Evolutionary conservation across 1,284 basidiomycete species (phyloP), one percentile per base, ranked within the genome.

Genomic region (Omphalotus olearius): DNA sequence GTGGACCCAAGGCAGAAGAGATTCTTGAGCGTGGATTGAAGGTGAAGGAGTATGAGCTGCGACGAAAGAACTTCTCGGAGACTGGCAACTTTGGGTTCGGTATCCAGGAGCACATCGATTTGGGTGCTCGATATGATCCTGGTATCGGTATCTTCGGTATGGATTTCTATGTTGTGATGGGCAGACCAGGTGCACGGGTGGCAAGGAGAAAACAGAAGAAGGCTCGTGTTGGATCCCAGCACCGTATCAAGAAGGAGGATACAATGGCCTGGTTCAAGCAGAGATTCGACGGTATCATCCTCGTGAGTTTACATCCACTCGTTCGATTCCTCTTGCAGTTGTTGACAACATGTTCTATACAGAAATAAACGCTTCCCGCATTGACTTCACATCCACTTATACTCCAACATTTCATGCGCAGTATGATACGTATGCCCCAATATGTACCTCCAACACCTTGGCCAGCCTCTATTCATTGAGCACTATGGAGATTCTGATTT

Each of bases 41-140:
- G 79, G 96, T 99, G 68, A 99, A 99, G 86, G 96, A 99, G 79
- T 99, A 99, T 83, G 96, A 99, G 79, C 79, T 99, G 71, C 76
- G 80, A 60, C 80, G 83, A 66, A 83, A 84, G 72, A 98, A 98
- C 87, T 98, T 98, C 79, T 95, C 93, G 64, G 90, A 93, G 72
- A 97, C 92, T 57, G 94, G 94, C 59, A 97, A 98, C 88, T 98
- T 98, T 71, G 94, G 94, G 63, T 98, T 97, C 74, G 94, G 94
- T 73, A 92, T 96, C 68, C 90, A 94, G 73, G 94, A 98, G 78
- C 96, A 99, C 79, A 99, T 99, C 72, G 96, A 99, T 77, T 78
- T 99, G 59, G 96, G 96, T 69, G 95, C 97, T 69, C 89, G 95
- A 68, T 98, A 98, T 77, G 94, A 98, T 73, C 94, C 94, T 56